phyloP scores from a whole-genome alignment of 2,329 filamentous ascomycete genomes.

The Colletotrichum cordylinicola region DNA sequence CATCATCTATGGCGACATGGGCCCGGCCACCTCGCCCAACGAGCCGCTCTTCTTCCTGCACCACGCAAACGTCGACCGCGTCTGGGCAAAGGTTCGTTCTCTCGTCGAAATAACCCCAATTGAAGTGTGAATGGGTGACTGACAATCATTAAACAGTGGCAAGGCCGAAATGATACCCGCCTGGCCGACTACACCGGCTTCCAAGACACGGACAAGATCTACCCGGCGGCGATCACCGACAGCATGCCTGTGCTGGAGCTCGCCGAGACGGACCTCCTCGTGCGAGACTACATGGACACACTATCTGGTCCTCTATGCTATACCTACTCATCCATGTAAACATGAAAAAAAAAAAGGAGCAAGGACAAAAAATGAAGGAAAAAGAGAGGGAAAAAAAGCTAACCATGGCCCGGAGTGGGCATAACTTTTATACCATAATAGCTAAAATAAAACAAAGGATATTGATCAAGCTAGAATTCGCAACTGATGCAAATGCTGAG shows the following conservation, averaged over 20 bases:
- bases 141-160: slow-evolving; percentile 20
- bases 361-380: neutral
- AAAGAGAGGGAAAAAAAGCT: no score
- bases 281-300: slow-evolving; percentile 25
- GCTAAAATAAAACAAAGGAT: no score
- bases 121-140: neutral
- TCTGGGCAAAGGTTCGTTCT: slow-evolving; percentile 25
- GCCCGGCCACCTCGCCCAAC: slow-evolving; percentile 29
- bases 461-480: no score
- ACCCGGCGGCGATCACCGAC: slow-evolving; percentile 11
- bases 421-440: no score
- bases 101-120: accelerated
- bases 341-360: neutral
- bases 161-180: slow-evolving; percentile 22
- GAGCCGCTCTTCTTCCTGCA: slow-evolving; percentile 35
- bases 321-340: slow-evolving; percentile 10
- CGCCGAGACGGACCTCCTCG: slow-evolving; percentile 10
- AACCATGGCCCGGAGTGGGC: no score
- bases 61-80: slow-evolving; percentile 32
- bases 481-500: no score
- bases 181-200: slow-evolving; percentile 25
- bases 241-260: slow-evolving; percentile 22
- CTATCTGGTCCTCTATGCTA: slow-evolving; percentile 23
- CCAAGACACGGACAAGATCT: neutral
- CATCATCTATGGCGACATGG: slow-evolving; percentile 29